Base-by-base conservation (phyloP, 345 rosid species). In the Salix udensis region DNA sequence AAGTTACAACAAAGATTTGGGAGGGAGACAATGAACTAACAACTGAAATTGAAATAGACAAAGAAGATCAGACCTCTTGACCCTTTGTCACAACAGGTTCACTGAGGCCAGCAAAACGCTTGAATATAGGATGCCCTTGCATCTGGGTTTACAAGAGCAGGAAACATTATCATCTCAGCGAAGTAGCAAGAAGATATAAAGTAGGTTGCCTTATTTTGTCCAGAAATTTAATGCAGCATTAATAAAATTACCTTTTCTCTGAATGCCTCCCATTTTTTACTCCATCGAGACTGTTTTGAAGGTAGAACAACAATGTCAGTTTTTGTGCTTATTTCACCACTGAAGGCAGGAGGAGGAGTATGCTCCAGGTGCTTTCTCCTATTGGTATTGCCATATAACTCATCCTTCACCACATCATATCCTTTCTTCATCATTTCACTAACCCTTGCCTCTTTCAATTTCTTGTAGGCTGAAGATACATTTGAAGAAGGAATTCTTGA, bases 21-120 rank as follows among this genome's bases (percentile, higher is more conserved):
- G 23, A 39, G 53, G 44, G 39, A 21, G 13, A 58, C 28, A 1
- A 11, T 58, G 64, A 23, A 58, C 64, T 23, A 23, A 58, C 28
- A 58, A 7, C 42, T 19, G 6, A 30, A 62, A 9, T 42, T 36
- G 23, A 75, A 34, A 67, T 53, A 42, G 14, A 42, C 11, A 21
- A 19, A 70, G 28, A 76, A 65, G 70, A 36, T 42, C 71, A 70
- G 82, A 96, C 99, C 97, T 96, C 98, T 76, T 96, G 97, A 83
- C 94, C 73, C 86, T 94, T 94, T 16, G 81, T 84, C 74, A 94
- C 94, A 74, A 94, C 95, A 64, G 99, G 98, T 79, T 96, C 95
- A 76, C 98, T 92, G 64, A 87, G 70, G 74, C 90, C 93, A 77
- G 88, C 73, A 30, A 88, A 60, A 44, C 84, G 98, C 84, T 86